Evolutionary conservation across 2,329 filamentous ascomycete species (phyloP).

Genomic region (Hymenoscyphus fraxineus): DNA sequence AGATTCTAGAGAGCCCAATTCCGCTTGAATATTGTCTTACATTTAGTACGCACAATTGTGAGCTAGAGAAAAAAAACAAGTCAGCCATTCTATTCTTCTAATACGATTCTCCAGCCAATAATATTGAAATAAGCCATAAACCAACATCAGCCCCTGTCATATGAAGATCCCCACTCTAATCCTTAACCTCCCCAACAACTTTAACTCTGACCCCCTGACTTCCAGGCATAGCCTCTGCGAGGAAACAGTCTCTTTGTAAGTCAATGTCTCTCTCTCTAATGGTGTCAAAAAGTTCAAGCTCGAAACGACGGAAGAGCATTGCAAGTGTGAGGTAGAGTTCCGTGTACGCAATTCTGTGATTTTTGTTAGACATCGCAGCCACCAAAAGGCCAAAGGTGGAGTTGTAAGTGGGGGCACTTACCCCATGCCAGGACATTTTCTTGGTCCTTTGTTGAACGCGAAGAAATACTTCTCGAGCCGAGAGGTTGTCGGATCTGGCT

Average conservation of each 20-base stretch:
- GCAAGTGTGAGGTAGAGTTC: conserved; percentile 23
- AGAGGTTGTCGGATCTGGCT: conserved; percentile 23
- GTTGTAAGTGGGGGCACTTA: conserved; percentile 4
- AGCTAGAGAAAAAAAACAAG: too few relatives aligned
- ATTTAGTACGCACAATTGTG: too few relatives aligned
- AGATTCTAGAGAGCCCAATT: too few relatives aligned
- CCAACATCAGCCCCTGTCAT: too few relatives aligned
- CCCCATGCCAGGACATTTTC: conserved; percentile 27
- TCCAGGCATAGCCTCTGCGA: conserved; percentile 1
- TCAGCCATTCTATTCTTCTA: too few relatives aligned
- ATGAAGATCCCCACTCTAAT: neutral
- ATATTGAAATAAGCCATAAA: too few relatives aligned
- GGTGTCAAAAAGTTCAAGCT: conserved; percentile 21
- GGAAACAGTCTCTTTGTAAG: conserved; percentile 20
- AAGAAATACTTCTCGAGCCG: conserved; percentile 23
- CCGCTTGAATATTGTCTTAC: too few relatives aligned
- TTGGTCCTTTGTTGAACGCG: conserved; percentile 21
- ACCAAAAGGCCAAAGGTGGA: neutral
- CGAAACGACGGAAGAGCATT: conserved; percentile 20
- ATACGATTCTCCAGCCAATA: too few relatives aligned
- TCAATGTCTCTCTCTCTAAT: conserved; percentile 19
- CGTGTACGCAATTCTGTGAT: conserved; percentile 22
- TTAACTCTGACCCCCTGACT: conserved; percentile 2
- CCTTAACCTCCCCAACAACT: neutral
- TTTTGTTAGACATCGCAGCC: neutral